phyloP scores from a whole-genome alignment of 2,329 filamentous ascomycete genomes.

The Ophiostoma sp. region DNA sequence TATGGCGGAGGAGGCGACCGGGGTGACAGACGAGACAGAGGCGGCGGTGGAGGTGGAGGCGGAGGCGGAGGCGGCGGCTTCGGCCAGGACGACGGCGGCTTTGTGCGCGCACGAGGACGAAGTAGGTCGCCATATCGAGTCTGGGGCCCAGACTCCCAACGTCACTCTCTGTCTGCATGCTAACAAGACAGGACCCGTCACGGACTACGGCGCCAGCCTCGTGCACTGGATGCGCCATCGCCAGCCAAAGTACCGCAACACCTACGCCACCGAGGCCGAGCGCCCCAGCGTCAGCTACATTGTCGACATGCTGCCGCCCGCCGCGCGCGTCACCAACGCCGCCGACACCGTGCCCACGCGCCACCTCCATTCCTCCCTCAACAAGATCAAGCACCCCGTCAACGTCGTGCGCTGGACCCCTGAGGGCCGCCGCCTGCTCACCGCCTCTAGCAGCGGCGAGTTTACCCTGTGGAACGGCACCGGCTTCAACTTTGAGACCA shows the following conservation, averaged over 20 bases:
- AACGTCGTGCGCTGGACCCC: constrained; percentile 98
- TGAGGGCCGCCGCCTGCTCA: constrained; percentile 84
- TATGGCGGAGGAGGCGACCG: constrained; percentile 23
- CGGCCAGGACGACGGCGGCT: constrained; percentile 20
- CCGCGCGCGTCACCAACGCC: constrained; percentile 65
- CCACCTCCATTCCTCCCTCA: constrained; percentile 93
- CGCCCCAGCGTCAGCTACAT: constrained; percentile 85
- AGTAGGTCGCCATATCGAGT: constrained; percentile 33
- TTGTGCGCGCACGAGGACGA: constrained; percentile 26
- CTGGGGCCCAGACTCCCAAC: too few species aligned
- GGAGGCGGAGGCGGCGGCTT: constrained; percentile 14
- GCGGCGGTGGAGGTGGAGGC: constrained; percentile 15
- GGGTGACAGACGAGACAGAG: constrained; percentile 20
- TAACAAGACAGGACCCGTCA: constrained; percentile 53
- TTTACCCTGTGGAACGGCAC: constrained; percentile 99
- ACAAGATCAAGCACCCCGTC: constrained; percentile 96
- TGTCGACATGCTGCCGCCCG: constrained; percentile 85
- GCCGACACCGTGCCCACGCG: constrained; percentile 89
- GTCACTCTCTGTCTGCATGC: not conserved
- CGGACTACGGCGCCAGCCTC: constrained; percentile 86
- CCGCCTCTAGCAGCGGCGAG: constrained; percentile 91
- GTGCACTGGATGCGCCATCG: constrained; percentile 87
- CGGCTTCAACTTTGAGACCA: constrained; percentile 98
- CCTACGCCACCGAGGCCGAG: constrained; percentile 69
- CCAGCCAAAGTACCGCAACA: constrained; percentile 66